phyloP scores from a whole-genome alignment of 495 filamentous ascomycete species.

The Tricharina praecox region DNA sequence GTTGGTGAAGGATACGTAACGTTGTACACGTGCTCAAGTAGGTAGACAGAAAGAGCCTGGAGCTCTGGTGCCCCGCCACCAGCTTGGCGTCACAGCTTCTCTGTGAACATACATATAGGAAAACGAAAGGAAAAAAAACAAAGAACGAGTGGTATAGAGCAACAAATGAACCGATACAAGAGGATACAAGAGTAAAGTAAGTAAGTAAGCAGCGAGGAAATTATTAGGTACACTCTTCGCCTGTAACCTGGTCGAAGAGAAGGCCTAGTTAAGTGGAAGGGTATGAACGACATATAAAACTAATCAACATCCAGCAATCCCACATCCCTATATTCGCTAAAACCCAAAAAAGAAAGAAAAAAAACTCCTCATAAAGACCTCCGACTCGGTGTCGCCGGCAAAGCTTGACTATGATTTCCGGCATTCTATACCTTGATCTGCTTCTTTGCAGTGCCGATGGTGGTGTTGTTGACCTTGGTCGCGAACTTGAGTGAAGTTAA shows the following conservation, averaged over 20 bases:
- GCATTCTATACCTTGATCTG: constrained; percentile 1
- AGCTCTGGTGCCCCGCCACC: too few relatives aligned
- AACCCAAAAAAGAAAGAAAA: not conserved
- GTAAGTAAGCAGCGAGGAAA: not conserved
- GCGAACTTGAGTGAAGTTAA: constrained; percentile 93
- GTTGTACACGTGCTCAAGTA: not conserved
- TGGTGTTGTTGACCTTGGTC: constrained; percentile 49
- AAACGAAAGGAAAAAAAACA: not conserved
- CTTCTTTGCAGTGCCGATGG: constrained; percentile 26
- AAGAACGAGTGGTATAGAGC: not conserved
- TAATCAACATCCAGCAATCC: not conserved
- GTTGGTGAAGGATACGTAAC: constrained; percentile 42
- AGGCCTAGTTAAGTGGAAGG: not conserved
- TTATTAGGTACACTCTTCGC: not conserved
- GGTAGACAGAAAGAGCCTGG: not conserved
- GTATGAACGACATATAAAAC: constrained; percentile 1
- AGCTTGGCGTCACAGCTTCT: too few relatives aligned
- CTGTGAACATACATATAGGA: too few relatives aligned
- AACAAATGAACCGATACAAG: not conserved
- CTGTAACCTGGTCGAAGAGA: not conserved
- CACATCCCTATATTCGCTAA: not conserved
- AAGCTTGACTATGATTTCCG: not conserved
- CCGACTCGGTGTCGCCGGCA: not conserved
- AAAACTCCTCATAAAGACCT: not conserved
- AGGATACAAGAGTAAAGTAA: not conserved